Base-by-base conservation (phyloP, 148 eudicot species). In the Gaultheria prostrata region DNA sequence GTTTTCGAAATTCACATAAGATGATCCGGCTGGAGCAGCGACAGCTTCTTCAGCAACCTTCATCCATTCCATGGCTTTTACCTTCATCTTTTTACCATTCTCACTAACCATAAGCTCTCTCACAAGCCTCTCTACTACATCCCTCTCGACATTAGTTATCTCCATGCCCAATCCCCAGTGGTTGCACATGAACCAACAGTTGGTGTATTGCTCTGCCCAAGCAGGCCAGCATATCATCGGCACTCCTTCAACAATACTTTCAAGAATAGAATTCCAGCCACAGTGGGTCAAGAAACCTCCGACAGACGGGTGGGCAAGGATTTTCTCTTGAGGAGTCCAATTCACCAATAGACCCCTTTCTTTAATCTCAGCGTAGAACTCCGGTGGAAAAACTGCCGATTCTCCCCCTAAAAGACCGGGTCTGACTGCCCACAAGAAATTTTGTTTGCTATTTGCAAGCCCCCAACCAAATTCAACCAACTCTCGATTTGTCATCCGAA, bases 251-350 rank as follows among this genome's bases (percentile, higher is more conserved):
- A 46, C 63, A 0, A 86, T 61, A 17, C 83, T 84, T 26, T 89
- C 90, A 1, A 86, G 43, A 46, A 50, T 82, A 13, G 89, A 89
- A 43, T 86, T 89, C 91, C 88, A 89, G 43, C 91, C 91, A 80
- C 86, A 82, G n/a, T 89, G 91, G 17, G 89, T 89, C 50, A 89
- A 82, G 78, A 89, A 89, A 56, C 77, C 91, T 14, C 88, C 88
- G 11, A 89, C 35, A 0, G 91, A 84, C 0, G 86, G 77, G 78
- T 89, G 91, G 13, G 46, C 30, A 6, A 89, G 67, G 1, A 87
- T 89, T 11, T 79, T 30, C 15, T 80, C 85, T 67, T 88, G 85
- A 6, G 87, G 87, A 75, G 91, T 87, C 91, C 92, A 90, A 51
- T 85, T 82, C 1, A 87, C 80, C 3, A 90, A 14, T 10, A 90